Evolutionary conservation across 1,284 basidiomycete species (phyloP), one percentile per base, ranked within the genome.

Genomic region (Gymnopus androsaceus): DNA sequence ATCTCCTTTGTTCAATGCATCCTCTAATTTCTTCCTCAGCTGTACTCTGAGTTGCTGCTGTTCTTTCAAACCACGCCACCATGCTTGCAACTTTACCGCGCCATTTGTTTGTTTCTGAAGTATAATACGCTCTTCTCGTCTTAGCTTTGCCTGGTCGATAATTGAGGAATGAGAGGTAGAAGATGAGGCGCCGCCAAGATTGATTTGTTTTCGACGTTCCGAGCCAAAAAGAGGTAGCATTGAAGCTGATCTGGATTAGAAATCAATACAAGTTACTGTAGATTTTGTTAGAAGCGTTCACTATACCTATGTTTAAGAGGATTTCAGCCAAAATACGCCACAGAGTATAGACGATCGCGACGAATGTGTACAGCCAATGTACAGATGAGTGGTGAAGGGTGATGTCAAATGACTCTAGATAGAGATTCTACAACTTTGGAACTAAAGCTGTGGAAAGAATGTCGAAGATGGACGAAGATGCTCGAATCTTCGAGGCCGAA

Each of bases 121-220:
- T 47, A 80, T 76, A 44, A 81, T 75, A 19, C 91, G 78, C 62
- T 85, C 81, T 49, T 75, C 72, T 36, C 88, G 78, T 51, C 80
- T 75, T 7, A 74, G 72, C 62, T 80, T 81, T 6, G 87, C 90
- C 51, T 82, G 76, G 59, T 81, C 76, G 38, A 92, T 72, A 60
- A 92, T 79, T 41, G 80, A 72, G 9, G 76, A 69, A 41, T 83
- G 81, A 0, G 82, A 76, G 15, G 81, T 65, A 8, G 78, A 76
- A 14, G 80, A 70, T 0, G 78, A 78, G 1, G 76, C 67, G 2
- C 87, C 87, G n/a, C 90, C 90, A 30, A 93, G 80, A 67, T 93
- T 92, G 63, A 93, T 92, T 60, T 82, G 77, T 28, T 86, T 80
- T 53, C 82, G 77, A 58, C 38, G 36, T 6, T 80, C 76, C 11